Evolutionary conservation across 345 rosid species (phyloP).

Genomic region (Clausena lansium): DNA sequence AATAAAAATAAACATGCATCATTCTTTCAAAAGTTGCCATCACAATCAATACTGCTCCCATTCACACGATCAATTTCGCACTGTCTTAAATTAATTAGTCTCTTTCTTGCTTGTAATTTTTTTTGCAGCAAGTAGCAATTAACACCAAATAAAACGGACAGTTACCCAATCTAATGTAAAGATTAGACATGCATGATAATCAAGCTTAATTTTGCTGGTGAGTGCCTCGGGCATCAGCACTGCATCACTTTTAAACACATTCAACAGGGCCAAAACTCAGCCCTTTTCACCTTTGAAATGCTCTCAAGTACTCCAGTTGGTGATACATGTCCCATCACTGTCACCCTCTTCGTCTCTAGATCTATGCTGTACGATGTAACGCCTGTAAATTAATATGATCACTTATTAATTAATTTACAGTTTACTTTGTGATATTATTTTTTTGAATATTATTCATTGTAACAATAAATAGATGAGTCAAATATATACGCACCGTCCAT

Average conservation of each 20-base stretch:
- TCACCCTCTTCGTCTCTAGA: constrained; percentile 78
- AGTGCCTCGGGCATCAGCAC: background rate
- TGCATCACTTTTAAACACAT: too few relatives aligned
- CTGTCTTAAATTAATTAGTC: background rate
- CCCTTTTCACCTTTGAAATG: constrained; percentile 78
- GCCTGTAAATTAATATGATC: constrained; percentile 34
- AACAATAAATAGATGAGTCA: background rate
- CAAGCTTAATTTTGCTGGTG: background rate
- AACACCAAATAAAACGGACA: background rate
- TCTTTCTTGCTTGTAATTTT: background rate
- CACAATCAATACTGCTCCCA: background rate
- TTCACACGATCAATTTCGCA: background rate
- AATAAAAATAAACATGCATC: background rate
- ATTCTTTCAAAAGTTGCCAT: background rate
- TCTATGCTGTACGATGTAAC: constrained; percentile 84
- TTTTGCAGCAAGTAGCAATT: background rate
- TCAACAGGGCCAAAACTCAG: constrained; percentile 71
- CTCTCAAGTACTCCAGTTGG: constrained; percentile 67
- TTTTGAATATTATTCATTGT: too few relatives aligned
- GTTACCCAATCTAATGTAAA: background rate
- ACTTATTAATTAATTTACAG: too few relatives aligned
- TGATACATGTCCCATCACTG: constrained; percentile 80
- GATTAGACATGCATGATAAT: background rate
- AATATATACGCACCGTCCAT: constrained; percentile 52
- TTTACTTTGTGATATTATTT: too few relatives aligned